Base-by-base conservation (phyloP, 345 rosid species). In the Salix arbutifolia region DNA sequence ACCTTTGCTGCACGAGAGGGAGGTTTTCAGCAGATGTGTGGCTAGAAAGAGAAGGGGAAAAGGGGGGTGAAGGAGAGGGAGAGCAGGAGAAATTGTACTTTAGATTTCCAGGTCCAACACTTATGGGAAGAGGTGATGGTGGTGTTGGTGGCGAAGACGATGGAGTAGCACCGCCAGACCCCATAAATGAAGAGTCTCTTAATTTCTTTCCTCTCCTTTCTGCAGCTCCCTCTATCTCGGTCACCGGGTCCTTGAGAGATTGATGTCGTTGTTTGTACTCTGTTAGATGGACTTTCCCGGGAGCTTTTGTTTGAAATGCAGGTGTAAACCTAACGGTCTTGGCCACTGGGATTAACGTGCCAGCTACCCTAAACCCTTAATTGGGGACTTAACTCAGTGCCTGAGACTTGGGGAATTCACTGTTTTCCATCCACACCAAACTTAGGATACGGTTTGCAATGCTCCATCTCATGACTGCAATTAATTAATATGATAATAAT, bases 101-200 rank as follows among this genome's bases (percentile, higher is more conserved):
- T 5, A 68, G 86, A 60, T 86, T 79, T 72, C 87, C 90, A 16
- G 91, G 86, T 18, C 91, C 90, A 0, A 82, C 79, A 64, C 91
- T 88, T n/a, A 85, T 8, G 11, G 91, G 91, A 1, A 86, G 89
- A 50, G 91, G 91, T n/a, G 91, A 86, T 17, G 91, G 88, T 8
- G 91, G 91, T 8, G 91, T 85, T 56, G 88, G 89, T 4, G 91
- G 91, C 1, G 89, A 80, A 12, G 90, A 82, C 0, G 88, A 50
- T 17, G 83, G 81, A 56, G 87, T 81, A n/a, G 30, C 52, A 40
- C 8, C 16, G 28, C 50, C 80, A 77, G 23, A 28, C 19, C 28
- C 74, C n/a, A 13, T 48, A 0, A 9, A 23, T 23, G 52, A 26
- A 69, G 28, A 17, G 8, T 69, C 58, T n/a, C 30, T 44, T 1